Evolutionary conservation across 1,284 basidiomycete genomes (phyloP).

Genomic region (Cryptococcus sp.): DNA sequence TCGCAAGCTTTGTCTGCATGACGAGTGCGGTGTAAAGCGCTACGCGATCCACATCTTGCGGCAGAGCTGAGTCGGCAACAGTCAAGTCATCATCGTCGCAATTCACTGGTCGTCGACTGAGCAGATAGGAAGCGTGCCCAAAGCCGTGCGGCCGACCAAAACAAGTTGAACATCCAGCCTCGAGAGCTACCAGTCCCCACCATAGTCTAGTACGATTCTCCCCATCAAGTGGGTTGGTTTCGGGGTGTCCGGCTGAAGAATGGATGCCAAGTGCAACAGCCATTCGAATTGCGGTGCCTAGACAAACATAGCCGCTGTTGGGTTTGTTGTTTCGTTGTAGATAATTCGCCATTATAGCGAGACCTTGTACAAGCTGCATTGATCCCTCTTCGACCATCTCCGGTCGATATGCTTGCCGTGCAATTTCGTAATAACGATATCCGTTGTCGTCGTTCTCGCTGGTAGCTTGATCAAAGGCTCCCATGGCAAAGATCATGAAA

Average conservation of each 20-base stretch:
- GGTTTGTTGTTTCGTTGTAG: constrained; percentile 30
- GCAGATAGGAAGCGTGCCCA: constrained; percentile 9
- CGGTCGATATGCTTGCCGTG: constrained; percentile 15
- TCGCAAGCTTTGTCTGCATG: constrained; percentile 25
- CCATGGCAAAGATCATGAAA: constrained; percentile 39
- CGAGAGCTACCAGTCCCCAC: constrained; percentile 27
- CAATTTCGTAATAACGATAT: constrained; percentile 22
- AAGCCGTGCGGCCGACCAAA: constrained; percentile 29
- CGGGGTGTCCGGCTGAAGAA: constrained; percentile 9
- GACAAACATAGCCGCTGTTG: constrained; percentile 29
- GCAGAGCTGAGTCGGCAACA: constrained; percentile 12
- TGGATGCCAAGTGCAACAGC: constrained; percentile 26
- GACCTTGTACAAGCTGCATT: constrained; percentile 28
- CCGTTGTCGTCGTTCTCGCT: constrained; percentile 16
- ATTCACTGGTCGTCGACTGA: constrained; percentile 23
- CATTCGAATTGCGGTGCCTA: constrained; percentile 26
- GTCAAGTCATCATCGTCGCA: constrained; percentile 31
- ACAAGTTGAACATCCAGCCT: constrained; percentile 28
- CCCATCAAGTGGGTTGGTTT: constrained; percentile 14
- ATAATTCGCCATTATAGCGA: constrained; percentile 37
- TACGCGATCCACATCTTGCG: constrained; percentile 7
- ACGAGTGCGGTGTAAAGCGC: constrained; percentile 29
- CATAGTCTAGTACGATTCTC: constrained; percentile 27
- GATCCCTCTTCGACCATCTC: constrained; percentile 29
- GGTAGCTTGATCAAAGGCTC: constrained; percentile 24